Evolutionary conservation across 495 filamentous ascomycete species (phyloP), one percentile per base, ranked within the genome.

Genomic region (Aspergillus panamensis): DNA sequence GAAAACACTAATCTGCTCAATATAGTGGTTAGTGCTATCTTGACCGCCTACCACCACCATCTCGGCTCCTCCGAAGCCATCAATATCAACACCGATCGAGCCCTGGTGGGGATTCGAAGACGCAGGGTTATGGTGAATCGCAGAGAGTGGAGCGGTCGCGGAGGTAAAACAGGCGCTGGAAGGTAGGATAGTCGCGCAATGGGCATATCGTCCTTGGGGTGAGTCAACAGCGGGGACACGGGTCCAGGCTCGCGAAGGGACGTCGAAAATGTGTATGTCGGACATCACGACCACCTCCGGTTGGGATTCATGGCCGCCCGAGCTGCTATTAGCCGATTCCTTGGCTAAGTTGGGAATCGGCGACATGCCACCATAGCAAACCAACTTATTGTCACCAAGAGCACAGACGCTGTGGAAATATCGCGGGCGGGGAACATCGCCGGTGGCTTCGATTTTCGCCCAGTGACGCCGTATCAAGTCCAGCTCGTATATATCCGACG

Each of bases 361-460:
- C 6, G 93, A 96, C 94, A 98, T 98, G 47, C 94, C 94, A 45
- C 94, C 94, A 74, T 96, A 98, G 71, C 92, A 96, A 3, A 98
- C 94, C 63, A 98, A 77, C 71, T 97, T 98, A 2, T 89, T 92
- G 70, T 97, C 94, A 3, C 95, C 94, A 9, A 97, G 76, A 6
- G 89, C 82, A 67, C 95, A 97, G 62, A 97, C 87, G 58, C 89
- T 96, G 74, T 98, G 94, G 66, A 98, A 98, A 68, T 98, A 98
- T 19, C 94, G 84, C 16, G 95, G 90, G 8, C 89, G 85, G 8
- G 94, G 94, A 40, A 94, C 78, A 64, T 96, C 91, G 29, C 94
- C 94, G 21, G 78, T 80, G 1, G 87, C 82, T 33, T 97, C 92
- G 25, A 97, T 62, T 64, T 92, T 96, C 4, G 84, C 88, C 94